Conservation (phyloP, 2,329 filamentous ascomycete genomes). For the Talaromyces islandicus region DNA sequence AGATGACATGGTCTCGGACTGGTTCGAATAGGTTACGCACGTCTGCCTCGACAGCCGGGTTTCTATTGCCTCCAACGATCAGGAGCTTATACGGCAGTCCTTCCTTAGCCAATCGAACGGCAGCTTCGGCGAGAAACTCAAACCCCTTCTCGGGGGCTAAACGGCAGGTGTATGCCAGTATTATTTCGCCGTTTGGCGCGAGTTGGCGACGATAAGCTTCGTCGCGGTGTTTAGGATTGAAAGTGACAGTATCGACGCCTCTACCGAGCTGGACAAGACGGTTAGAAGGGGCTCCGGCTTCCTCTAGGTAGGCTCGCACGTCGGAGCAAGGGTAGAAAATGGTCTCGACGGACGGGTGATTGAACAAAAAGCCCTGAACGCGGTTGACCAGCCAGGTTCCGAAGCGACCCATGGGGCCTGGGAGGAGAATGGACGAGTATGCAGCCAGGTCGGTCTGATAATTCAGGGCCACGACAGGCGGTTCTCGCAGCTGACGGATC, state of each 20-base stretch:
- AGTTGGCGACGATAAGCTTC: slow-evolving; percentile 48
- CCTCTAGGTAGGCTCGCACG: slow-evolving; percentile 56
- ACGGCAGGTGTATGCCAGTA: slow-evolving; percentile 61
- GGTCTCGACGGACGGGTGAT: slow-evolving; percentile 55
- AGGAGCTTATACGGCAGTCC: slow-evolving; percentile 58
- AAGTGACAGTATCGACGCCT: slow-evolving; percentile 59
- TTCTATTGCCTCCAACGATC: slow-evolving; percentile 64
- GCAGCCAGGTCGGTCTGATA: slow-evolving; percentile 67
- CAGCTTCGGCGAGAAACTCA: slow-evolving; percentile 57
- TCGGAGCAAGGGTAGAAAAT: slow-evolving; percentile 65
- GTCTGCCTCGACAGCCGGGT: slow-evolving; percentile 55
- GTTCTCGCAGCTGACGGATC: slow-evolving; percentile 52
- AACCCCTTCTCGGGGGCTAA: slow-evolving; percentile 67
- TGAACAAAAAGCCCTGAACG: slow-evolving; percentile 63
- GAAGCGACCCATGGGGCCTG: slow-evolving; percentile 53
- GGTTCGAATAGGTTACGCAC: slow-evolving; percentile 55
- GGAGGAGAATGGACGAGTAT: slow-evolving; percentile 65
- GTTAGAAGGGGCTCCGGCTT: slow-evolving; percentile 48
- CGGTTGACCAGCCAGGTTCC: slow-evolving; percentile 57
- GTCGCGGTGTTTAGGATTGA: slow-evolving; percentile 51
- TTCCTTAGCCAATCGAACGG: slow-evolving; percentile 48
- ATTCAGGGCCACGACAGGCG: slow-evolving; percentile 59
- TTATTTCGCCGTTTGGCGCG: slow-evolving; percentile 57
- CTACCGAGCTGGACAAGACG: slow-evolving; percentile 59
- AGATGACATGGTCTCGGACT: slow-evolving; percentile 54